phyloP scores from a whole-genome alignment of 1,284 basidiomycete genomes.

The Ustilago xerochloae region DNA sequence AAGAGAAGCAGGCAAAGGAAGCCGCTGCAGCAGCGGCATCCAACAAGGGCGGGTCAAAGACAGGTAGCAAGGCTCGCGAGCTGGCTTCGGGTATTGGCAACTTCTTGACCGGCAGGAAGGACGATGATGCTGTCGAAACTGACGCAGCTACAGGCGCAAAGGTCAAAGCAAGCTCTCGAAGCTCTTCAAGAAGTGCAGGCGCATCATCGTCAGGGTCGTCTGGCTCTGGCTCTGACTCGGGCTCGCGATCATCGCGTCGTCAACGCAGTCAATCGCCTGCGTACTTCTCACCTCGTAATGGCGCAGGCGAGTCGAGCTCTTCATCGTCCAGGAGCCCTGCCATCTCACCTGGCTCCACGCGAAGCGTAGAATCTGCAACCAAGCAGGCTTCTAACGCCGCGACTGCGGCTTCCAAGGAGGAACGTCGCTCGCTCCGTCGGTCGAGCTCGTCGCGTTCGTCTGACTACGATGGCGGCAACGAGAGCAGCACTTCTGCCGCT shows the following conservation, averaged over 20 bases:
- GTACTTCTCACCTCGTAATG: constrained; percentile 42
- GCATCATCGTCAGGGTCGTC: constrained; percentile 12
- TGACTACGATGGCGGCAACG: constrained; percentile 38
- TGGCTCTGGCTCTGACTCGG: constrained; percentile 31
- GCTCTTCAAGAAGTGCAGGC: background rate
- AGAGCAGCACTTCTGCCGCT: constrained; percentile 44
- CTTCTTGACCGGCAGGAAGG: constrained; percentile 27
- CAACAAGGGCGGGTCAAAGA: constrained; percentile 12
- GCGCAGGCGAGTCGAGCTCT: constrained; percentile 32
- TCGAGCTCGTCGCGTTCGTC: constrained; percentile 28
- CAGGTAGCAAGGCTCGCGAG: constrained; percentile 21
- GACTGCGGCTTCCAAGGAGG: constrained; percentile 16
- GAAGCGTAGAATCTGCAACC: constrained; percentile 7
- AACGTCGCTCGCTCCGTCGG: constrained; percentile 9
- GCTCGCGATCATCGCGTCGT: constrained; percentile 18
- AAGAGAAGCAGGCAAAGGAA: constrained; percentile 39
- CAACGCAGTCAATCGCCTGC: constrained; percentile 39
- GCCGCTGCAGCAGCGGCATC: constrained; percentile 15
- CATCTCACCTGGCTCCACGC: constrained; percentile 25
- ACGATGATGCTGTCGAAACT: background rate
- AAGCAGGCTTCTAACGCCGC: constrained; percentile 2
- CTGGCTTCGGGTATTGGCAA: constrained; percentile 29
- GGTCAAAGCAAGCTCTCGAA: constrained; percentile 10
- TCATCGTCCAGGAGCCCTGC: constrained; percentile 38
- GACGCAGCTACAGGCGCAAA: constrained; percentile 3